Conservation (phyloP, 257 asterid species). For the Solanum boliviense region DNA sequence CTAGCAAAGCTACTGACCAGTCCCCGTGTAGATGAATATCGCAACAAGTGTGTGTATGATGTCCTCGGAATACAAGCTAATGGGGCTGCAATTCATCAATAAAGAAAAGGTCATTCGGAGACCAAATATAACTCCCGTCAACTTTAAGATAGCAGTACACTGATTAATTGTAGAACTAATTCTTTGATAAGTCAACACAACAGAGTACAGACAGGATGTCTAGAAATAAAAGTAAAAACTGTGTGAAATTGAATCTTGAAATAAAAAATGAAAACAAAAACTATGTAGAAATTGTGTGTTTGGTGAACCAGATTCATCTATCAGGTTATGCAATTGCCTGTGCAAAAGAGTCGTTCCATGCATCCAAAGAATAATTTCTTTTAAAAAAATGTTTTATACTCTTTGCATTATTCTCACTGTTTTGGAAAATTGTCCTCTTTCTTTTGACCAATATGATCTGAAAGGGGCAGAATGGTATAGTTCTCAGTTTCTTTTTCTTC, state of each 20-base stretch:
- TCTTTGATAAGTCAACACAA: not conserved
- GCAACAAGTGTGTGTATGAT: not conserved
- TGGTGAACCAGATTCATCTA: not conserved
- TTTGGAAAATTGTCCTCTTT: not conserved
- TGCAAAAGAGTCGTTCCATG: not conserved
- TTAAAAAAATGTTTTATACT: not conserved
- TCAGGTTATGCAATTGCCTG: not conserved
- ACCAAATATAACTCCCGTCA: not conserved
- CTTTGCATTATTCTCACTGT: not conserved
- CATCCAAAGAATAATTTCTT: not conserved
- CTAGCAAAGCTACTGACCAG: constrained; percentile 13
- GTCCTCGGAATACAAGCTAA: not conserved
- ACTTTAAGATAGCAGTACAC: not conserved
- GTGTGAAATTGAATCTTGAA: not conserved
- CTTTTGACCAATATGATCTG: not conserved
- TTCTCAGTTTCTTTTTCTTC: not conserved
- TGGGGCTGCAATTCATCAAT: constrained; percentile 12
- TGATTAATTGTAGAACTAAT: not conserved
- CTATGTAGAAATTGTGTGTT: not conserved
- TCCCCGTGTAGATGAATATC: not conserved
- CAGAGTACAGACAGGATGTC: not conserved
- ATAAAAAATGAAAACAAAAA: not conserved
- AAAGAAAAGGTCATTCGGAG: not conserved
- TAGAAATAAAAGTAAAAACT: not conserved
- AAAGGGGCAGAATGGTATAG: not conserved